Evolutionary conservation across 768 basidiomycete species (phyloP), one percentile per base, ranked within the genome.

Genomic region (Kwoniella dendrophila): DNA sequence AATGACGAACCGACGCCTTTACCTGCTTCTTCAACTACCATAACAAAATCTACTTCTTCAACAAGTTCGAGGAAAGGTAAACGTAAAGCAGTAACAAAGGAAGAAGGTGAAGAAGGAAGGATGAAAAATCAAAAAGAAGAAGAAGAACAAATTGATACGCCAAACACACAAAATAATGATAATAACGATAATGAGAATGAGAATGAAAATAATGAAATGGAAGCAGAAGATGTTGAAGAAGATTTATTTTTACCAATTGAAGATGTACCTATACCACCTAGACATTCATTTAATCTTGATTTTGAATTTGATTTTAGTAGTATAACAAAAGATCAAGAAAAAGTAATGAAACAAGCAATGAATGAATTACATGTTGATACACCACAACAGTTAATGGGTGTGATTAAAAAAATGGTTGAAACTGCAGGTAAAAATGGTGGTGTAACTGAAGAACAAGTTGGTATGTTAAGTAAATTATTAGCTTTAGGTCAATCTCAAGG

Each of bases 231-330:
- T 24, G 68, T 62, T 18, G 67, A 69, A 29, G 68, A 69, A 41
- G 64, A 69, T 57, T 53, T 69, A 2, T 69, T 69, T 43, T 48
- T 66, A 29, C 68, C 68, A 10, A 69, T 69, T 48, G 64, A 61
- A 24, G 68, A 69, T 63, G 68, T 69, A 30, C 64, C 68, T 1
- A 54, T 69, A 3, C 64, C 64, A 24, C 56, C 54, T 3, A 36
- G 44, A 11, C 54, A 49, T 22, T 51, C n/a, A n/a, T n/a, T n/a
- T n/a, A n/a, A n/a, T n/a, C n/a, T n/a, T n/a, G n/a, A n/a, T n/a
- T n/a, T n/a, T n/a, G n/a, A n/a, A n/a, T n/a, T n/a, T n/a, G n/a
- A n/a, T n/a, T n/a, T n/a, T n/a, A n/a, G n/a, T n/a, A n/a, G n/a
- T n/a, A n/a, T n/a, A n/a, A n/a, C 64, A 40, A 52, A 68, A 45